phyloP scores from a whole-genome alignment of 2,329 filamentous ascomycete species.

The Calonectria pteridis region DNA sequence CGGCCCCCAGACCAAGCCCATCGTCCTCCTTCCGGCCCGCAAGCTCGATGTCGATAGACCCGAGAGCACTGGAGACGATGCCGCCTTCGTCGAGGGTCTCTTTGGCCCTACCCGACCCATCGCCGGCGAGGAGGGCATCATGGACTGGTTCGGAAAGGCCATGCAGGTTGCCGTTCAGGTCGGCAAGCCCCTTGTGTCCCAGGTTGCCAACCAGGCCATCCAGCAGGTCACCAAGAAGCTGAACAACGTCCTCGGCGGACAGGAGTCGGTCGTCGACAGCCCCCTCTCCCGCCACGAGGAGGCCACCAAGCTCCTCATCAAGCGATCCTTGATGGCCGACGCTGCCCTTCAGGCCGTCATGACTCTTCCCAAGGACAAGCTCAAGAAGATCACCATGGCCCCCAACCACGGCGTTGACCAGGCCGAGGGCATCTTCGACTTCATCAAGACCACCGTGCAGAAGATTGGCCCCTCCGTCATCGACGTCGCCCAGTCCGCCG shows the following conservation, averaged over 20 bases:
- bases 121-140: slow-evolving; percentile 19
- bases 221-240: slow-evolving; percentile 11
- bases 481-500: slow-evolving; percentile 18
- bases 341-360: slow-evolving; percentile 29
- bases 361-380: slow-evolving; percentile 17
- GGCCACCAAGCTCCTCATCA: slow-evolving; percentile 27
- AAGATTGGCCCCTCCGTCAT: slow-evolving; percentile 13
- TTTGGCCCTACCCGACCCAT: slow-evolving; percentile 30
- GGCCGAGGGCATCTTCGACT: slow-evolving; percentile 30
- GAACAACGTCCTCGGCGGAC: neutral
- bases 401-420: neutral
- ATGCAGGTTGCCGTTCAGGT: slow-evolving; percentile 17
- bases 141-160: slow-evolving; percentile 31
- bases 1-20: neutral
- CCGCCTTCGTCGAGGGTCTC: slow-evolving; percentile 30
- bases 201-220: slow-evolving; percentile 3
- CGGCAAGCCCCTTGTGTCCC: slow-evolving; percentile 16
- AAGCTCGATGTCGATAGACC: slow-evolving; percentile 12
- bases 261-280: neutral
- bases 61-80: neutral
- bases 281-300: neutral
- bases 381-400: slow-evolving; percentile 18
- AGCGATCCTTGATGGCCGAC: slow-evolving; percentile 34
- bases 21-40: neutral
- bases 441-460: slow-evolving; percentile 29